phyloP scores from a whole-genome alignment of 2,329 filamentous ascomycete species.

The Penicillium brevicompactum region DNA sequence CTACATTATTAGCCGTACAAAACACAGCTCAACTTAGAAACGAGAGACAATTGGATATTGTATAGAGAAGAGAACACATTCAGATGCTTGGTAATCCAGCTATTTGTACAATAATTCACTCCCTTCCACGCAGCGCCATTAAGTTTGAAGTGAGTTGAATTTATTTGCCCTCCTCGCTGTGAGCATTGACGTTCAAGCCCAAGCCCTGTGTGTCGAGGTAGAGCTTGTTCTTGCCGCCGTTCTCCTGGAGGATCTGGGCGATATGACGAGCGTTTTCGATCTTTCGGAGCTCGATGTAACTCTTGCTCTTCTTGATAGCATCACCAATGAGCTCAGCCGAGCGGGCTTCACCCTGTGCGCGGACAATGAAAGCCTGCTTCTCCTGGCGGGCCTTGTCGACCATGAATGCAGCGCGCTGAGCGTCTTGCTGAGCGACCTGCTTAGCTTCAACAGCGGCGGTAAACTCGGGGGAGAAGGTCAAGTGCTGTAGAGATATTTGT shows the following conservation, averaged over 20 bases:
- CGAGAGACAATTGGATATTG: background rate
- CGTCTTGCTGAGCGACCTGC: constrained; percentile 81
- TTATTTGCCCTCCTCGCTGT: constrained; percentile 36
- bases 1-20: background rate
- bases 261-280: constrained; percentile 94
- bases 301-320: constrained; percentile 98
- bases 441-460: constrained; percentile 70
- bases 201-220: constrained; percentile 89
- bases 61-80: constrained; percentile 39
- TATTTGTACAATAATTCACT: constrained; percentile 41
- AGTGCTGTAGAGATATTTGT: constrained; percentile 50
- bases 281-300: constrained; percentile 95
- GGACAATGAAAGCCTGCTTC: constrained; percentile 98
- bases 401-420: constrained; percentile 93
- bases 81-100: constrained; percentile 33
- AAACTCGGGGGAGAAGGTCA: constrained; percentile 70
- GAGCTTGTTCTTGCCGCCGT: constrained; percentile 85
- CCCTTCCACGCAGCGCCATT: constrained; percentile 21
- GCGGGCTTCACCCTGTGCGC: constrained; percentile 97
- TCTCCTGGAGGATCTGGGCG: constrained; percentile 83
- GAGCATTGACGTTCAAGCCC: constrained; percentile 75
- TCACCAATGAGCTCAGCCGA: constrained; percentile 98
- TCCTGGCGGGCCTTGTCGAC: constrained; percentile 99
- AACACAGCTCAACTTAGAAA: background rate
- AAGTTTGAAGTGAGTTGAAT: constrained; percentile 21